These are phyloP conservation scores for Yamadazyma takamatsuzukensis DNA, from an alignment of 805 yeast species.

Conservation along the genomic window DNA sequence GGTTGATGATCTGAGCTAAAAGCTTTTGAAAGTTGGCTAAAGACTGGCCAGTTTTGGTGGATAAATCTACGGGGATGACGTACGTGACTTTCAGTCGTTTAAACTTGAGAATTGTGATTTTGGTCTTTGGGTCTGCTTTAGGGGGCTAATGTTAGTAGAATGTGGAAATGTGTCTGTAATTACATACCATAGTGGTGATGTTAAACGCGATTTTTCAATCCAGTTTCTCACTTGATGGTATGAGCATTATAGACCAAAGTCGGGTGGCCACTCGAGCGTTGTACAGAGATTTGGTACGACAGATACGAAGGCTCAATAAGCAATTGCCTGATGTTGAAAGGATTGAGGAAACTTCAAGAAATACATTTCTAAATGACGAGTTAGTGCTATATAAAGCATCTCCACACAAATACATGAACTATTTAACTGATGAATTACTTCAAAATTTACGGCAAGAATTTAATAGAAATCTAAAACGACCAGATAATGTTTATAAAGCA, in stretches of 20 bases:
- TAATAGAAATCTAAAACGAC: too few species aligned
- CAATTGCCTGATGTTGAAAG: background rate
- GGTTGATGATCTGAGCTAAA: constrained; percentile 37
- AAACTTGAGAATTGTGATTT: constrained; percentile 30
- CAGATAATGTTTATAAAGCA: too few species aligned
- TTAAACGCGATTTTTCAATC: background rate
- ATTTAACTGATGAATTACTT: too few species aligned
- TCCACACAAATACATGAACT: too few species aligned
- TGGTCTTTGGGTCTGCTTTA: background rate
- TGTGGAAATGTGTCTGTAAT: background rate
- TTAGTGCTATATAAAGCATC: too few species aligned
- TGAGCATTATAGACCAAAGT: background rate
- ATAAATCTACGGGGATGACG: constrained; percentile 22
- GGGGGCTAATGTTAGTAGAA: constrained; percentile 7
- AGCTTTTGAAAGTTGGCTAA: constrained; percentile 16
- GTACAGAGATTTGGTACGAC: constrained; percentile 10
- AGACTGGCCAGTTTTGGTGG: constrained; percentile 9
- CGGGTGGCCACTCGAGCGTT: constrained; percentile 8
- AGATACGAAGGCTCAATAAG: background rate
- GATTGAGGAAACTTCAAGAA: too few species aligned
- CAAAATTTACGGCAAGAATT: too few species aligned
- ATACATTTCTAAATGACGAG: too few species aligned
- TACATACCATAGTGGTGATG: constrained; percentile 5
- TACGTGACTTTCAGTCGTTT: constrained; percentile 31
- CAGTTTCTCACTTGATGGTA: background rate